A percentile compares a stretch with the other conserved stretches of the same genome.
These are phyloP conservation scores for Pouteria glomerata DNA, from an alignment of 148 eudicot species.

Conservation along the genomic window DNA sequence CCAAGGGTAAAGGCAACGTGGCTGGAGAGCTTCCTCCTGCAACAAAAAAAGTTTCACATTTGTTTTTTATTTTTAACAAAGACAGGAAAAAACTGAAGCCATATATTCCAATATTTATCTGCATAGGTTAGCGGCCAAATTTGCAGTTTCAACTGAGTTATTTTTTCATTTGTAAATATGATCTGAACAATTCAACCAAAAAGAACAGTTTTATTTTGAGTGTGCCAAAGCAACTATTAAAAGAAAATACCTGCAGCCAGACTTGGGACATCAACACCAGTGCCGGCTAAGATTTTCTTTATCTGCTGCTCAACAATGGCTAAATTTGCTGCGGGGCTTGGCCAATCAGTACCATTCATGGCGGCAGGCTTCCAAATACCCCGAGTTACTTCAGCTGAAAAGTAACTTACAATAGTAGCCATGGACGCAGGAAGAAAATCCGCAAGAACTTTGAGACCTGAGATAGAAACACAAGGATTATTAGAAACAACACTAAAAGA, in stretches of 20 bases:
- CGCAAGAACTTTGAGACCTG: not conserved
- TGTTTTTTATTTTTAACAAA: not conserved
- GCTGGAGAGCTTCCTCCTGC: constrained; percentile 66
- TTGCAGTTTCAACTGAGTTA: no score
- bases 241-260: no score
- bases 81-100: not conserved
- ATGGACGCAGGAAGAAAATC: constrained; percentile 63
- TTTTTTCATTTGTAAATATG: no score
- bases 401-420: constrained; percentile 60
- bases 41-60: constrained; percentile 21
- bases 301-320: constrained; percentile 67
- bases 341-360: constrained; percentile 91
- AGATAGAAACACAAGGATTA: no score
- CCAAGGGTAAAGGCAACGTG: constrained; percentile 88
- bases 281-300: constrained; percentile 65
- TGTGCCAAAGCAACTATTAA: no score
- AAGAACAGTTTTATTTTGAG: no score
- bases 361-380: constrained; percentile 68
- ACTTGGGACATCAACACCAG: constrained; percentile 81
- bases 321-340: constrained; percentile 85
- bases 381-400: constrained; percentile 72
- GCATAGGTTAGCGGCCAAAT: no score
- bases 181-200: no score
- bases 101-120: not conserved
- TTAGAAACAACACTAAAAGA: no score